These are phyloP conservation scores for Chaetomiaceae sp. DNA, from an alignment of 2,329 filamentous ascomycete species.

Conservation along the genomic window DNA sequence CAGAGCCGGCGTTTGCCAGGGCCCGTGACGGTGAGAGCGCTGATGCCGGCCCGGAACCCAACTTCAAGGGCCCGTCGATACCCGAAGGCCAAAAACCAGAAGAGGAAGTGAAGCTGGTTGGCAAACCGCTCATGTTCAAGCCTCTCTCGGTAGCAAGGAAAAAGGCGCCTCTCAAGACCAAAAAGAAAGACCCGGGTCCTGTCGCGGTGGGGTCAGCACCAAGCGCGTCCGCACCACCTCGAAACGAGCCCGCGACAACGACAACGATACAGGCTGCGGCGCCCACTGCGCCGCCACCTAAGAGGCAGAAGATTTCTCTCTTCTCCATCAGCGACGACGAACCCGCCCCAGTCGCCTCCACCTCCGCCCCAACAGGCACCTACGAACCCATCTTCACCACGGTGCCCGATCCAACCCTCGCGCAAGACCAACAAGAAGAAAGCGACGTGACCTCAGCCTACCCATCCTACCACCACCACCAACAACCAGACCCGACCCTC, in stretches of 20 bases:
- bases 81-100: constrained; percentile 53
- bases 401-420: constrained; percentile 19
- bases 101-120: constrained; percentile 63
- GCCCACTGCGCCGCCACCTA: constrained; percentile 6
- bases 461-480: constrained; percentile 21
- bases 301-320: constrained; percentile 60
- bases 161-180: constrained; percentile 58
- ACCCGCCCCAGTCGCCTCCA: constrained; percentile 21
- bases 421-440: constrained; percentile 28
- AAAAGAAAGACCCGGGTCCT: constrained; percentile 35
- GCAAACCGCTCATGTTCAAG: constrained; percentile 82
- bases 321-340: constrained; percentile 58
- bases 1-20: constrained; percentile 74
- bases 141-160: constrained; percentile 80
- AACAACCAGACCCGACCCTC: constrained; percentile 32
- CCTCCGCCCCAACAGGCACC: constrained; percentile 23
- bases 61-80: constrained; percentile 39
- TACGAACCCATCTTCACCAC: constrained; percentile 53
- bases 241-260: constrained; percentile 19
- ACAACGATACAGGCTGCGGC: not conserved
- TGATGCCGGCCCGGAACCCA: constrained; percentile 18
- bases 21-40: constrained; percentile 20
- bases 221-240: constrained; percentile 8
- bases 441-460: constrained; percentile 27
- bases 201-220: constrained; percentile 16